Percentiles rank a stretch among this genome's conserved stretches.
These are phyloP conservation scores for Clonostachys solani DNA, from an alignment of 2,329 filamentous ascomycete species.

Conservation along the genomic window DNA sequence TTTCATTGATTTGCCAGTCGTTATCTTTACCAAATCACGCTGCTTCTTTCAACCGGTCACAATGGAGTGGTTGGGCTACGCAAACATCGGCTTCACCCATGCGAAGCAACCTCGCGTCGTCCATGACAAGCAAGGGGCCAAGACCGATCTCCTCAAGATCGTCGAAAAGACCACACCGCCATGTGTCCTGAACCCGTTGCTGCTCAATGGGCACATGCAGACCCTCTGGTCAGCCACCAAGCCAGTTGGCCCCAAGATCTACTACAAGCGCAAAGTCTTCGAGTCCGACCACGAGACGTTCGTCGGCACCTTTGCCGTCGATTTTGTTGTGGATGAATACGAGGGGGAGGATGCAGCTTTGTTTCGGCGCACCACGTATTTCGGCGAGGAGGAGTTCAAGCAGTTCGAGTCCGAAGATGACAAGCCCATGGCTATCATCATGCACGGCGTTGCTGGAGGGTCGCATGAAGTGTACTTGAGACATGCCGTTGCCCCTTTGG, in stretches of 20 bases:
- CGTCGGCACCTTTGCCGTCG: conserved; percentile 79
- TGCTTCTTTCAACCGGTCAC: conserved; percentile 1
- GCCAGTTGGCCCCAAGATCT: conserved; percentile 65
- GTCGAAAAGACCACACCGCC: conserved; percentile 72
- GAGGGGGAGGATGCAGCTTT: conserved; percentile 54
- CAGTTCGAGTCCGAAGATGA: conserved; percentile 64
- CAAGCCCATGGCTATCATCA: conserved; percentile 83
- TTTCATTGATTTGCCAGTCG: no score
- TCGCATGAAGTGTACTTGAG: conserved; percentile 89
- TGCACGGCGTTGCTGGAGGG: conserved; percentile 89
- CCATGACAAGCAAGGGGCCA: conserved; percentile 52
- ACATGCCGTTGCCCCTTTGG: conserved; percentile 72
- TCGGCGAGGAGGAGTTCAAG: conserved; percentile 63
- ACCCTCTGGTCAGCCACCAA: conserved; percentile 81
- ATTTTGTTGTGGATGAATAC: conserved; percentile 67
- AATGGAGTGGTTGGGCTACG: conserved; percentile 66
- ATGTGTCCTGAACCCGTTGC: conserved; percentile 82
- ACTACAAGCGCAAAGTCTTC: conserved; percentile 63
- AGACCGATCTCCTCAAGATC: conserved; percentile 65
- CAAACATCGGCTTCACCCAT: conserved; percentile 63
- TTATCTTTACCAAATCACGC: no score
- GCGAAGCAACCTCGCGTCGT: conserved; percentile 51
- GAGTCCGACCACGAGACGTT: conserved; percentile 46
- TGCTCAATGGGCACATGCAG: conserved; percentile 94
- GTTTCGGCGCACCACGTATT: conserved; percentile 76